Percentiles rank a stretch among this genome's conserved stretches.
Evolutionary conservation across 2,329 filamentous ascomycete species (phyloP).

Genomic region (Neofusicoccum parvum): DNA sequence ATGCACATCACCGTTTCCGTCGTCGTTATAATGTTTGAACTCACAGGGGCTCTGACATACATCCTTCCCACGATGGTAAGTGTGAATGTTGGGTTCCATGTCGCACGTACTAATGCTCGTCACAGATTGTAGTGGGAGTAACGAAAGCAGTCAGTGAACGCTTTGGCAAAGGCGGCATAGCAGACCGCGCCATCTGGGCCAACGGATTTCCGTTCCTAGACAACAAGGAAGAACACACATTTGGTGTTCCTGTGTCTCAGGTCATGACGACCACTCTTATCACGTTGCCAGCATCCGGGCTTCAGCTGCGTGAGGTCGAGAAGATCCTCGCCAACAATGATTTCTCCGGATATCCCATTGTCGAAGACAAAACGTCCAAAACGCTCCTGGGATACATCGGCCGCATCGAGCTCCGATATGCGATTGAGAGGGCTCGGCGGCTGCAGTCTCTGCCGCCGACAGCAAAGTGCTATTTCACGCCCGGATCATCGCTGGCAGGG

Average conservation of each 20-base stretch:
- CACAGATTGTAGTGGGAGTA: conserved; percentile 85
- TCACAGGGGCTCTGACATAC: conserved; percentile 95
- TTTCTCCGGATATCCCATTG: conserved; percentile 91
- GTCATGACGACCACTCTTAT: conserved; percentile 82
- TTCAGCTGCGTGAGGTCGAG: conserved; percentile 77
- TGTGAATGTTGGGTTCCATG: neutral
- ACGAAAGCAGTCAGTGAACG: conserved; percentile 91
- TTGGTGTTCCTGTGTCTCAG: conserved; percentile 88
- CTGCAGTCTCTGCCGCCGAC: conserved; percentile 66
- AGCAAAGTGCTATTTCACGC: conserved; percentile 73
- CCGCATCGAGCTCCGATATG: conserved; percentile 86
- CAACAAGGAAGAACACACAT: conserved; percentile 96
- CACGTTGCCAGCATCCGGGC: conserved; percentile 71
- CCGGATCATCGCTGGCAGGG: conserved; percentile 38
- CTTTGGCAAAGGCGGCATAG: conserved; percentile 94
- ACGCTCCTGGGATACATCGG: conserved; percentile 89
- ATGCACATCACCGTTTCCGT: conserved; percentile 98
- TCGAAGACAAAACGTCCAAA: conserved; percentile 71
- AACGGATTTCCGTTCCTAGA: conserved; percentile 96
- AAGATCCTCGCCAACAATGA: conserved; percentile 73
- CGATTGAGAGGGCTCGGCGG: conserved; percentile 76
- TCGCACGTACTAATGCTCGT: neutral
- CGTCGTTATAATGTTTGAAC: conserved; percentile 98
- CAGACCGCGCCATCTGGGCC: conserved; percentile 98
- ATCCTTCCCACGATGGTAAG: conserved; percentile 90